phyloP scores from a whole-genome alignment of 345 rosid genomes.

The Hirschfeldia incana region DNA sequence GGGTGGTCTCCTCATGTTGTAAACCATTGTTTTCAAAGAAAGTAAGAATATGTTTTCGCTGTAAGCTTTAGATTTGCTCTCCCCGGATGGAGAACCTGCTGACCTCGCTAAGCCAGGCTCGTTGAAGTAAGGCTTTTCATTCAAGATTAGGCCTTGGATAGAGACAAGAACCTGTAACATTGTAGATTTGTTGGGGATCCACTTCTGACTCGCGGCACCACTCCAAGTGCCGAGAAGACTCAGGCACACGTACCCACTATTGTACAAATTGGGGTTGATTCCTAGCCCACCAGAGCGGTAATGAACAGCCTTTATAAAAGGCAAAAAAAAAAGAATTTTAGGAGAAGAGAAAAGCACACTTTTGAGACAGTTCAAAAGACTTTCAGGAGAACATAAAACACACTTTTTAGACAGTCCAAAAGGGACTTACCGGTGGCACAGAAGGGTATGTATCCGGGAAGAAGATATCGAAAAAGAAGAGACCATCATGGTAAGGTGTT shows the following conservation, averaged over 20 bases:
- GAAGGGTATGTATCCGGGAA: conserved; percentile 76
- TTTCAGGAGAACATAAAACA: neutral
- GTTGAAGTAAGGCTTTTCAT: conserved; percentile 78
- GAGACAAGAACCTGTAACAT: conserved; percentile 92
- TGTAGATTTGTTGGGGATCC: conserved; percentile 78
- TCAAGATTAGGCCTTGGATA: conserved; percentile 88
- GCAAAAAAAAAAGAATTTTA: neutral
- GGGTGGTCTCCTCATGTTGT: conserved; percentile 70
- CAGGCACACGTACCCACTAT: conserved; percentile 80
- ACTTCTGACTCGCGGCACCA: conserved; percentile 69
- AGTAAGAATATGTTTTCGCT: conserved; percentile 65
- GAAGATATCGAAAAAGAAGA: conserved; percentile 84
- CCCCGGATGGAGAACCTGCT: conserved; percentile 40
- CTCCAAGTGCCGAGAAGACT: conserved; percentile 93
- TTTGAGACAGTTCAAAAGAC: conserved; percentile 20
- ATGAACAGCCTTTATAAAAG: conserved; percentile 48
- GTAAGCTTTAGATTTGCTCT: conserved; percentile 45
- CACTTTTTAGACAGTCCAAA: conserved; percentile 17
- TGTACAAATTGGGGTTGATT: conserved; percentile 82
- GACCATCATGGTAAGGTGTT: conserved; percentile 96
- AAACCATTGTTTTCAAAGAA: conserved; percentile 72
- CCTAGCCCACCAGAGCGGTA: conserved; percentile 84
- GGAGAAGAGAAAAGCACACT: neutral
- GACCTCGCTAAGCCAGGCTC: conserved; percentile 69
- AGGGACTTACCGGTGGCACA: conserved; percentile 64